Percentiles rank a stretch among this genome's conserved stretches.
Evolutionary conservation across 2,329 filamentous ascomycete genomes (phyloP).

Genomic region (Neopestalotiopsis rosae): DNA sequence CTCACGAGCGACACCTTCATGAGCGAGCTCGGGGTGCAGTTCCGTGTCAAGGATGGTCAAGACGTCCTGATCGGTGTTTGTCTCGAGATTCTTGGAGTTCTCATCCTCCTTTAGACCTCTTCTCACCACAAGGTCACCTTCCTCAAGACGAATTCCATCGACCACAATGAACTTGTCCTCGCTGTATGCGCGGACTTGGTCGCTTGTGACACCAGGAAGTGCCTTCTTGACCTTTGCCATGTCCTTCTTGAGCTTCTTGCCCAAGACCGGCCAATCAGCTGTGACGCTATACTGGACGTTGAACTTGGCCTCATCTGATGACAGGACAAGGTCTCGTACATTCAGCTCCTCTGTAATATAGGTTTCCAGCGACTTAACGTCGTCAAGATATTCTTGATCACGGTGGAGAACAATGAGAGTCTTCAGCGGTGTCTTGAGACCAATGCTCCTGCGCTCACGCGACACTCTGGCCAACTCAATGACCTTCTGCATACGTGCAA

Average conservation of each 20-base stretch:
- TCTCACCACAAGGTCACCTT: constrained; percentile 83
- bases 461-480: constrained; percentile 90
- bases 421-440: constrained; percentile 90
- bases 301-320: constrained; percentile 87
- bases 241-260: constrained; percentile 98
- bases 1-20: constrained; percentile 89
- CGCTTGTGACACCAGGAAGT: constrained; percentile 76
- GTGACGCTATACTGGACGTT: constrained; percentile 89
- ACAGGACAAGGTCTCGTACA: constrained; percentile 82
- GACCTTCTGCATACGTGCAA: constrained; percentile 91
- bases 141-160: constrained; percentile 82
- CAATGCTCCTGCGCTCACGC: constrained; percentile 82
- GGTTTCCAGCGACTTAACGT: constrained; percentile 82
- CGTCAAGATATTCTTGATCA: constrained; percentile 81
- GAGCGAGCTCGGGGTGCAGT: constrained; percentile 81
- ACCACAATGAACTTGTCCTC: constrained; percentile 76
- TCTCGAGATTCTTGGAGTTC: constrained; percentile 76
- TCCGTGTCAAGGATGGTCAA: constrained; percentile 88
- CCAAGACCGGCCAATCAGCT: constrained; percentile 92
- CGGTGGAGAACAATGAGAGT: constrained; percentile 88
- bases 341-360: constrained; percentile 95
- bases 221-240: constrained; percentile 91
- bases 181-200: constrained; percentile 82
- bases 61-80: constrained; percentile 87
- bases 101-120: constrained; percentile 77